Evolutionary conservation across 306 rosid genomes (phyloP).

Genomic region (Prinsepia uniflora): DNA sequence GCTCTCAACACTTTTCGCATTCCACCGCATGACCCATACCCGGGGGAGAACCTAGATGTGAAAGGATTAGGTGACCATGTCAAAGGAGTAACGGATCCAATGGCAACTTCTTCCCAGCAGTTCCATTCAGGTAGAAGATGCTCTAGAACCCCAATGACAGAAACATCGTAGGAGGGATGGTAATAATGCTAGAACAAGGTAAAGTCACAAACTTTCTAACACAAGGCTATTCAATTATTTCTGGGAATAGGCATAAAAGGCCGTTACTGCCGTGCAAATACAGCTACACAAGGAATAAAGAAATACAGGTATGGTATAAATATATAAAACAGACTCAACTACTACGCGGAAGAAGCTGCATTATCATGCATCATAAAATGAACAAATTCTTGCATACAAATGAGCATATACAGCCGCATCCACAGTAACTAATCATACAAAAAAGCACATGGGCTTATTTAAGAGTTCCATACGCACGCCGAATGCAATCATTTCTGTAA

Average conservation of each 20-base stretch:
- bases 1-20: neutral
- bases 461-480: neutral
- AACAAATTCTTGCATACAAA: neutral
- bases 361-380: neutral
- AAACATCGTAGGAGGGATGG: neutral
- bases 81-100: neutral
- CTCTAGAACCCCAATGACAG: neutral
- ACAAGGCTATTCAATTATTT: neutral
- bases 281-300: neutral
- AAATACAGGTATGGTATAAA: neutral
- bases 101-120: neutral
- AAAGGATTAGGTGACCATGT: neutral
- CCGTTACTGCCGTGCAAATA: neutral
- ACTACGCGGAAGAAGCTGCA: neutral
- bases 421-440: neutral
- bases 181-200: neutral
- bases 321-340: slow-evolving; percentile 12
- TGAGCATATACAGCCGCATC: neutral
- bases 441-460: neutral
- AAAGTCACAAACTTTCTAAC: neutral
- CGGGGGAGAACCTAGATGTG: neutral
- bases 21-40: neutral
- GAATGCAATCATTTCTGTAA: neutral
- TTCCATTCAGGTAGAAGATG: neutral
- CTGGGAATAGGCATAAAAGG: neutral